Conservation (phyloP, 2,329 filamentous ascomycete species). For the Ceratocystiopsis brevicomis region DNA sequence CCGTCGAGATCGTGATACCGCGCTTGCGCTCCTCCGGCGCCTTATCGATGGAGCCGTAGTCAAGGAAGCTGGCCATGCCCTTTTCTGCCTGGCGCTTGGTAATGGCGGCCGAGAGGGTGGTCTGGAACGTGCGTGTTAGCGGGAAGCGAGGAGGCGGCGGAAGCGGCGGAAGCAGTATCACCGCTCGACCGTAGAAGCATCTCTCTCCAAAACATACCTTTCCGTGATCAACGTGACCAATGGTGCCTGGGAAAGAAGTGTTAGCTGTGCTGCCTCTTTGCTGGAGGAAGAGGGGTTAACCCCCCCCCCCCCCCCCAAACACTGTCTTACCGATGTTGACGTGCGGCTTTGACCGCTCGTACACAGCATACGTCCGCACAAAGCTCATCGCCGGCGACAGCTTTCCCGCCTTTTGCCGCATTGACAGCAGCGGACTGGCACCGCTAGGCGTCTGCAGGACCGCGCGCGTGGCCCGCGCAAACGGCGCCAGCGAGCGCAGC, state of each 20-base stretch:
- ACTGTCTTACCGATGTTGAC: conserved; percentile 73
- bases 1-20: conserved; percentile 97
- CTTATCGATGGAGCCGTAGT: conserved; percentile 97
- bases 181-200: too few species aligned
- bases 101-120: conserved; percentile 93
- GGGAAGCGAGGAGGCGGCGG: background rate
- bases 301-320: background rate
- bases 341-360: conserved; percentile 85
- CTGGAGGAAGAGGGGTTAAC: background rate
- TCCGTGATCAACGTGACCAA: conserved; percentile 98
- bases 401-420: conserved; percentile 44
- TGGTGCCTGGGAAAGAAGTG: conserved; percentile 45
- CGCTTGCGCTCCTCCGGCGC: conserved; percentile 98
- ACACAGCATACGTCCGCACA: conserved; percentile 48
- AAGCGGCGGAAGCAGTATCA: too few species aligned
- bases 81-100: conserved; percentile 95
- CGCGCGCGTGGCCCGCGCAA: conserved; percentile 64
- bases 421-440: conserved; percentile 50
- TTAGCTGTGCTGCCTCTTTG: background rate
- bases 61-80: conserved; percentile 83
- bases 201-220: conserved; percentile 43
- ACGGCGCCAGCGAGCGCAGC: conserved; percentile 57
- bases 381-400: conserved; percentile 45
- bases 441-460: conserved; percentile 32
- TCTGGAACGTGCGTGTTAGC: conserved; percentile 30